Base-by-base conservation (phyloP, 2,329 filamentous ascomycete genomes). In the Bipolaris sorokiniana region DNA sequence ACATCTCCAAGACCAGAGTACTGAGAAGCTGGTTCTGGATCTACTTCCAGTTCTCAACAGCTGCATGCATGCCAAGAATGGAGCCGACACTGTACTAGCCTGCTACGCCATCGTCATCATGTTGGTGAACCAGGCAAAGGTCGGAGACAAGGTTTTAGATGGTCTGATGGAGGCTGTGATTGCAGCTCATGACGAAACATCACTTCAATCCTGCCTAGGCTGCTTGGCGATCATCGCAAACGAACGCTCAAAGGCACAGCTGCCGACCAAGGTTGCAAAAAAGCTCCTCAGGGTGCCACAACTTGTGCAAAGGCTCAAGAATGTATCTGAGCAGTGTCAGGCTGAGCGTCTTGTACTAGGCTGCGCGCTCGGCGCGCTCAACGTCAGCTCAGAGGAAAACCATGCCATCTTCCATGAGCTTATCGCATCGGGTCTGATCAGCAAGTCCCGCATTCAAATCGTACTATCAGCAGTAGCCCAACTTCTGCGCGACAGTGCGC, bases 41-140 rank as follows among this genome's bases (percentile, higher is more conserved):
- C 86, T 84, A 72, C 82, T 82, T 76, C 92, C 81, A 67, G 79
- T 92, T 2, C 82, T 99, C 31, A 90, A 91, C 58, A 88, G 91
- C 62, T 91, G 90, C 1, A 83, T 98, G 59, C 83, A 88, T 7
- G 84, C 94, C 80, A 88, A 88, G 67, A 87, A 89, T 59, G 87
- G 89, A 0, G 86, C 92, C 0, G 91, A 94, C 60, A 81, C 97
- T 40, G 90, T 93, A 63, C 85, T 96, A 58, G 92, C 90, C 15
- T 93, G 90, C 55, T 98, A 97, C 75, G 97, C 97, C 90, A 87
- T 97, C 18, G 84, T 93, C 54, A 87, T 92, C 6, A 87, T 98
- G 47, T 84, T 98, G 60, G 92, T 91, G 6, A 88, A 91, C 47
- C 97, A 97, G 76, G 88, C 90, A 0, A 84, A 86, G 46, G 82